Conservation (phyloP, 1,284 basidiomycete species). For the Afroboletus lepidellus region DNA sequence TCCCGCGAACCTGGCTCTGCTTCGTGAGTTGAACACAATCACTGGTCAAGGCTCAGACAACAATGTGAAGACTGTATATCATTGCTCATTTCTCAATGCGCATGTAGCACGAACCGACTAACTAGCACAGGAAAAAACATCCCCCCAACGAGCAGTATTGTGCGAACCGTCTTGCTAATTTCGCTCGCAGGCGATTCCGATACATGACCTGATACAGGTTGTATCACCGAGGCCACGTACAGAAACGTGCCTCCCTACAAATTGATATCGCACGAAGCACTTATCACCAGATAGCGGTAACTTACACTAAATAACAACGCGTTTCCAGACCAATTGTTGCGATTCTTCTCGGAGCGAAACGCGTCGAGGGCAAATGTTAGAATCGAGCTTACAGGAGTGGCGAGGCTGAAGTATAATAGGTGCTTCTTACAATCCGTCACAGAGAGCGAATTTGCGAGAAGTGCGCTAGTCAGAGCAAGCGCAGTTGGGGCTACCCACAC, state of each 20-base stretch:
- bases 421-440: constrained; percentile 70
- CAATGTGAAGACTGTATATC: not conserved
- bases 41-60: too few relatives aligned
- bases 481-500: constrained; percentile 71
- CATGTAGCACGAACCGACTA: constrained; percentile 49
- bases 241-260: constrained; percentile 88
- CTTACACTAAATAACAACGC: constrained; percentile 79
- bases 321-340: constrained; percentile 64
- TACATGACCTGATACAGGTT: constrained; percentile 58
- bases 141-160: constrained; percentile 58
- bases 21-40: constrained; percentile 1
- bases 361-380: constrained; percentile 65
- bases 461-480: constrained; percentile 77
- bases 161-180: constrained; percentile 48
- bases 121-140: constrained; percentile 69
- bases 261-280: constrained; percentile 6
- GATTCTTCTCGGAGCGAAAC: constrained; percentile 46
- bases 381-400: constrained; percentile 78
- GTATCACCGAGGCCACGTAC: constrained; percentile 90
- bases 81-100: constrained; percentile 31
- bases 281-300: constrained; percentile 2
- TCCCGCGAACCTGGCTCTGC: constrained; percentile 1
- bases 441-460: constrained; percentile 72
- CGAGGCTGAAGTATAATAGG: constrained; percentile 73
- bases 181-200: constrained; percentile 41